A percentile compares a stretch with the other conserved stretches of the same genome.
phyloP scores from a whole-genome alignment of 2,329 filamentous ascomycete species.

The Blastomyces silverae region DNA sequence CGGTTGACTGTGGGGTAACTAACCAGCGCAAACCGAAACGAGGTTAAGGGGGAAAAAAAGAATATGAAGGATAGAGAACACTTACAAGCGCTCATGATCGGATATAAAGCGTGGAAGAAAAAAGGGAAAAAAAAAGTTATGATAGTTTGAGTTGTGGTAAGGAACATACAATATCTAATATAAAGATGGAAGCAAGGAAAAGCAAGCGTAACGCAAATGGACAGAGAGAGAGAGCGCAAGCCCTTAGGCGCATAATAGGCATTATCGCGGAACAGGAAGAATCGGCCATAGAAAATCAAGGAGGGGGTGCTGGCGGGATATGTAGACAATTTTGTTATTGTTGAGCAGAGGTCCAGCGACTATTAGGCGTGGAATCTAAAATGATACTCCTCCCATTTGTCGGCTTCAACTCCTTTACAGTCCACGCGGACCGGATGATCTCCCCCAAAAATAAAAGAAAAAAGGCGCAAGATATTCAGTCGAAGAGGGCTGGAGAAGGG shows the following conservation, averaged over 20 bases:
- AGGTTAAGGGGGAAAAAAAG: not conserved
- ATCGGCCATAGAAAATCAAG: not conserved
- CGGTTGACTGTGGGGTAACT: not conserved
- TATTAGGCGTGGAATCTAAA: not conserved
- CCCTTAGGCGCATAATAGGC: not conserved
- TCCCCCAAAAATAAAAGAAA: not conserved
- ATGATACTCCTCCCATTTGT: not conserved
- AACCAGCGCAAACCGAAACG: not conserved
- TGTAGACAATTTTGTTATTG: not conserved
- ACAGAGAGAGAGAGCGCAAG: not conserved
- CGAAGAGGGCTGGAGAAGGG: not conserved
- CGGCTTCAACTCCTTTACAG: not conserved
- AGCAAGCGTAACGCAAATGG: not conserved
- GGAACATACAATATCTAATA: not conserved
- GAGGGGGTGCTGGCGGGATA: not conserved
- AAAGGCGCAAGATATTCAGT: not conserved
- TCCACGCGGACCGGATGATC: not conserved
- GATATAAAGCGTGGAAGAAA: not conserved
- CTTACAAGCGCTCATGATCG: not conserved
- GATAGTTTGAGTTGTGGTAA: constrained; percentile 1
- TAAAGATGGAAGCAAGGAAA: not conserved
- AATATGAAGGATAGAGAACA: not conserved
- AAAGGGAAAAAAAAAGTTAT: not conserved
- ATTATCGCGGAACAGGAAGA: not conserved
- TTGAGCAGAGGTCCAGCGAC: not conserved